Percentiles rank a stretch among this genome's conserved stretches.
Conservation (phyloP, 306 rosid species). For the Cercis canadensis region DNA sequence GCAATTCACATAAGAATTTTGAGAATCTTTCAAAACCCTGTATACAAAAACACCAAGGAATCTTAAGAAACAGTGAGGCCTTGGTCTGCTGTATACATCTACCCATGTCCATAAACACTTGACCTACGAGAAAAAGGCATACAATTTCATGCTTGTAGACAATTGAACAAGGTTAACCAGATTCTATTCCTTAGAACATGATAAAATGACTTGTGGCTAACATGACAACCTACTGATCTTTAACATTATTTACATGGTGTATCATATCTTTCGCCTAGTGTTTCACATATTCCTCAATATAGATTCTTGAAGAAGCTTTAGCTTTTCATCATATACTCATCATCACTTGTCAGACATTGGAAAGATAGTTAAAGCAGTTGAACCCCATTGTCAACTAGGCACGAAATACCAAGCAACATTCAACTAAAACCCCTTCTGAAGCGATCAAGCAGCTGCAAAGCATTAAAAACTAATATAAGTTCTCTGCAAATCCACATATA, state of each 20-base stretch:
- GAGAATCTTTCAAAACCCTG: no score
- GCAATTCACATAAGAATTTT: no score
- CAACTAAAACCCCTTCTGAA: slow-evolving; percentile 2
- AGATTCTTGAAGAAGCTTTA: background rate
- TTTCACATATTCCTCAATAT: background rate
- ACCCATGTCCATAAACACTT: no score
- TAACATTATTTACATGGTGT: slow-evolving; percentile 4
- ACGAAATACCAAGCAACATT: background rate
- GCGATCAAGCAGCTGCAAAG: slow-evolving; percentile 47
- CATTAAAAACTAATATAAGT: slow-evolving; percentile 16
- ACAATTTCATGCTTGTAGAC: background rate
- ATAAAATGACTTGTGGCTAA: slow-evolving; percentile 1
- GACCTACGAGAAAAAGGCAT: background rate
- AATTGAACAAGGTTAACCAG: slow-evolving; percentile 2
- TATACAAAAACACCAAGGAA: no score
- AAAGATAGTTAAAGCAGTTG: slow-evolving; percentile 6
- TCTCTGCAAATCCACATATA: slow-evolving; percentile 7
- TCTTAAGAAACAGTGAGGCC: no score
- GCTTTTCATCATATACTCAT: slow-evolving; percentile 24
- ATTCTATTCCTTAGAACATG: background rate
- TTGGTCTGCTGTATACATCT: no score
- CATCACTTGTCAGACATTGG: background rate
- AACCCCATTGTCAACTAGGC: background rate
- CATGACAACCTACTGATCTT: background rate
- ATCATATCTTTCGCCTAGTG: background rate